Base-by-base conservation (phyloP, 2,329 filamentous ascomycete species). In the Aureobasidium namibiae region DNA sequence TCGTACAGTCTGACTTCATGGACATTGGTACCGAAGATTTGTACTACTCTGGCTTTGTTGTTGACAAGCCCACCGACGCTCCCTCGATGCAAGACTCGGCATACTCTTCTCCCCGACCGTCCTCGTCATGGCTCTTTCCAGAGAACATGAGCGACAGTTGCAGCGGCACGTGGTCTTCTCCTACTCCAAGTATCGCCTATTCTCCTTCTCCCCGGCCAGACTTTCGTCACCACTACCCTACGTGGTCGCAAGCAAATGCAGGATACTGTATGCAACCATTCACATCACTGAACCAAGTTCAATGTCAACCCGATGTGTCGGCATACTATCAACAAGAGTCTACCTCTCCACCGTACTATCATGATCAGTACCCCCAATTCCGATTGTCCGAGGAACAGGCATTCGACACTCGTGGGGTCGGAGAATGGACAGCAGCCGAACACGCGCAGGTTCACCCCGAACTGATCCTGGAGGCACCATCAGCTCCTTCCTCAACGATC, bases 81-180 rank as follows among this genome's bases (percentile, higher is more conserved):
- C 16, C 14, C 14, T 46, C 23, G 3, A 23, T 56, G 13, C 53
- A 46, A 36, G 53, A 46, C 42, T 46, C 41, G 34, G 44, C 23
- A 33, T 49, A 58, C 54, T 41, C 42, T 9, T 58, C 54, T 14
- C 42, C 54, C 13, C 52, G 39, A 16, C 24, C 45, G 21, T 33
- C 39, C 14, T 21, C 36, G 1, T 38, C 38, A 38, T 44, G 46
- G 41, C 38, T 18, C 2, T 39, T 29, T 1, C 52, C 48, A 8
- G 46, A 53, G 29, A 60, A 31, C 16, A 48, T 46, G 29, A 60
- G 57, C 10, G 57, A 60, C 16, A 23, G 18, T 14, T 46, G 41
- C 21, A 53, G 46, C 18, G 57, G 56, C 26, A 53, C 57, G 24
- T 60, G 57, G 57, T 54, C 57, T 16, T 54, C 57, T 16, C 57